Evolutionary conservation across 352 stramenopile species (phyloP), one percentile per base, ranked within the genome.

Genomic region (Globisporangium orthogonon): DNA sequence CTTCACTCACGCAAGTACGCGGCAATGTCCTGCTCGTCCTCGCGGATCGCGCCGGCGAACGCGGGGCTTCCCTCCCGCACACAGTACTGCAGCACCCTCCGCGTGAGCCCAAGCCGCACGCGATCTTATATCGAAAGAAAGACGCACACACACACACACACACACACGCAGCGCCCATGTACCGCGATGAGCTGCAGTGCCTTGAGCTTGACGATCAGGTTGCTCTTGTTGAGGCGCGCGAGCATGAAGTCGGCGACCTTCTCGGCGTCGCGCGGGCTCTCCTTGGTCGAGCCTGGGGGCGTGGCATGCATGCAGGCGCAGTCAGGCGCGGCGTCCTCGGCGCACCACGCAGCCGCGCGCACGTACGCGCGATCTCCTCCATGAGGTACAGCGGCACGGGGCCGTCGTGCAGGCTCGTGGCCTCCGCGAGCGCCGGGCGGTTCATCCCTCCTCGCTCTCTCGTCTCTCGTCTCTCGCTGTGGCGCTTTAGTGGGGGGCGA

Each of bases 191-290:
- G 79, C 69, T 94, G 84, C 52, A 94, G 58, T 52, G 80, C 82
- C 72, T 94, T 94, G 45, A 92, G 70, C 60, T 91, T 91, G 45
- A 94, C 84, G 45, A 82, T 90, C 54, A 91, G 59, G 61, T 94
- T 94, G 66, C 70, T 88, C 65, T 92, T 94, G 58, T 75, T 74
- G 9, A 91, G 69, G 31, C 84, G 69, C 7, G 73, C 72, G 15
- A 94, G 59, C 70, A 94, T 66, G 35, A 83, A 94, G 63, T 94
- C 84, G 14, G 71, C 84, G 28, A 79, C 76, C 61, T 94, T 94
- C 63, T 92, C 82, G 7, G 77, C 78, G 45, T 91, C 76, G 13
- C 82, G 76, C 18, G 70, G 62, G 52, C 73, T 89, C 30, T 71
- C 60, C 61, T 85, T 90, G 28, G 77, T 89, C 13, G 66, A 57